Evolutionary conservation across 148 eudicot species (phyloP).

Genomic region (Salicornia ramosissima): DNA sequence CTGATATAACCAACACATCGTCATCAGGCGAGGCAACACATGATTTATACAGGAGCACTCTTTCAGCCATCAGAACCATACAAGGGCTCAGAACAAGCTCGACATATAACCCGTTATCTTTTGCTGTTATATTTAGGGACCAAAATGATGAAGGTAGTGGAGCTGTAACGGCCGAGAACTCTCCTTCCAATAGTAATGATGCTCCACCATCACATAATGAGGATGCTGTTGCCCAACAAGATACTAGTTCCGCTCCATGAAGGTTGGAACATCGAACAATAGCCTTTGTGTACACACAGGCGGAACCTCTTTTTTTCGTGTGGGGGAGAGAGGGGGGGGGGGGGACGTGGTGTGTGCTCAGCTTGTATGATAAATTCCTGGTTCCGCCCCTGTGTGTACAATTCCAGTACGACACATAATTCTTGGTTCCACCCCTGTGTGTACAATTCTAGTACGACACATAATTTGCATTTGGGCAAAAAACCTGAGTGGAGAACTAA

Average conservation of each 20-base stretch:
- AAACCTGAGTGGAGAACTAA: not conserved
- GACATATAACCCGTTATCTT: slow-evolving; percentile 69
- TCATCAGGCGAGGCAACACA: slow-evolving; percentile 46
- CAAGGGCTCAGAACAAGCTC: slow-evolving; percentile 83
- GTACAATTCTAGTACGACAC: not conserved
- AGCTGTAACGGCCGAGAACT: slow-evolving; percentile 72
- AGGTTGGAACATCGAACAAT: too few relatives aligned
- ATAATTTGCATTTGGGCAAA: not conserved
- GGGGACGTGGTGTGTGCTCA: too few relatives aligned
- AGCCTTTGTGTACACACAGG: too few relatives aligned
- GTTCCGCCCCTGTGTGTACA: not conserved
- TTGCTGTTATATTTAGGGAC: slow-evolving; percentile 58
- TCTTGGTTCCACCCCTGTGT: not conserved
- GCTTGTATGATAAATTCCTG: too few relatives aligned
- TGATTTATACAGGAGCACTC: slow-evolving; percentile 62
- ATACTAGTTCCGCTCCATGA: slow-evolving; percentile 29
- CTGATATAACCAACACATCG: slow-evolving; percentile 33
- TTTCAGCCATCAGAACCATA: slow-evolving; percentile 76
- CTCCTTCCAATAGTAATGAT: slow-evolving; percentile 42
- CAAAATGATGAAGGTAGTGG: slow-evolving; percentile 67
- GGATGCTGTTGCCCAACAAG: slow-evolving; percentile 31
- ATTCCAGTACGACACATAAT: not conserved
- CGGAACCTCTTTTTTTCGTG: too few relatives aligned
- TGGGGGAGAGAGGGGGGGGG: too few relatives aligned
- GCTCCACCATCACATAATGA: slow-evolving; percentile 20